Conservation (phyloP, 2,329 filamentous ascomycete species). For the Chaetothyriales sp. region DNA sequence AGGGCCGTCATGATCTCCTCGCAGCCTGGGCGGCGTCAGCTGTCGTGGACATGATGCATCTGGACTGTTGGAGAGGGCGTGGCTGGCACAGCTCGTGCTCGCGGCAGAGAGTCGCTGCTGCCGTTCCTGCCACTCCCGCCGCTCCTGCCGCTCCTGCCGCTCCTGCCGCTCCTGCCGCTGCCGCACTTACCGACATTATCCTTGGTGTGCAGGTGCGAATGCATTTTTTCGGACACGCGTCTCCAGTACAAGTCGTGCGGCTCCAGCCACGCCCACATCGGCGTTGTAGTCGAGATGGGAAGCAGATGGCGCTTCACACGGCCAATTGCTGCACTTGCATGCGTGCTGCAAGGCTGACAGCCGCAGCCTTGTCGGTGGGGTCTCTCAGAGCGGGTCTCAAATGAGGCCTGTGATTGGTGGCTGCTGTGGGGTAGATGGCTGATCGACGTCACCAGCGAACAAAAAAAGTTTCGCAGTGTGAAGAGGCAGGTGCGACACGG, state of each 20-base stretch:
- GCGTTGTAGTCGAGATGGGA: neutral
- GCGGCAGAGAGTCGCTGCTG: too few species aligned
- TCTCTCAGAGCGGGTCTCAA: neutral
- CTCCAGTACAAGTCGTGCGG: slow-evolving; percentile 19
- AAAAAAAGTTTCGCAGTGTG: neutral
- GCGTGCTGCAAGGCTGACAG: neutral
- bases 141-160: too few species aligned
- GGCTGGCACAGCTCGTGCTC: too few species aligned
- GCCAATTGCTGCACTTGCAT: too few species aligned
- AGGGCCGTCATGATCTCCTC: slow-evolving; percentile 86
- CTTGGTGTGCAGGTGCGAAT: slow-evolving; percentile 92
- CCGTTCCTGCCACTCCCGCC: too few species aligned
- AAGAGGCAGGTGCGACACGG: too few species aligned
- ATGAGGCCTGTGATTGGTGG: neutral
- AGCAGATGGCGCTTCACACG: neutral
- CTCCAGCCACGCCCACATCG: slow-evolving; percentile 19
- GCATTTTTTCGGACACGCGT: slow-evolving; percentile 46
- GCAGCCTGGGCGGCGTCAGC: slow-evolving; percentile 52
- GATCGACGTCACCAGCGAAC: neutral
- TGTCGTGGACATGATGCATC: neutral
- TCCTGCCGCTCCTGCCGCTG: too few species aligned
- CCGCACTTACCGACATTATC: slow-evolving; percentile 61
- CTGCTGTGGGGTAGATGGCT: neutral
- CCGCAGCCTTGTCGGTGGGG: neutral
- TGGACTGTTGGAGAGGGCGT: too few species aligned